These are phyloP conservation scores for Neopestalotiopsis sp. DNA, from an alignment of 2,329 filamentous ascomycete species.

Conservation along the genomic window DNA sequence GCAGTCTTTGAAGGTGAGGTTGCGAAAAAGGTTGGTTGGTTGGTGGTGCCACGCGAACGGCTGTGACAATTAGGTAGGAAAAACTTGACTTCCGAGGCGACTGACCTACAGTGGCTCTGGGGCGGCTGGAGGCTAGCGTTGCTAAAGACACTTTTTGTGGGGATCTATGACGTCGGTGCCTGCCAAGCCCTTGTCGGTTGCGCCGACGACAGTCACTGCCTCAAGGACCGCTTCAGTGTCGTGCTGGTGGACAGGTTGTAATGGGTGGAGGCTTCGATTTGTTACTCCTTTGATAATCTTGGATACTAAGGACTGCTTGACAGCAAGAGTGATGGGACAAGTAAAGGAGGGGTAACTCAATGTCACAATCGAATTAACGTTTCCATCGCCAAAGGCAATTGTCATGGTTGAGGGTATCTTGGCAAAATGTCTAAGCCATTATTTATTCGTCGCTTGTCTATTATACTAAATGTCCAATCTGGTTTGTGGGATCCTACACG, in stretches of 20 bases:
- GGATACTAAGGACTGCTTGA: too few species aligned
- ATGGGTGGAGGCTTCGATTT: too few species aligned
- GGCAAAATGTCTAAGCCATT: neutral
- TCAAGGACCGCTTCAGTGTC: too few species aligned
- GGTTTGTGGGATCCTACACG: neutral
- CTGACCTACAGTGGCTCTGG: neutral
- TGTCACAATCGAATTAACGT: neutral
- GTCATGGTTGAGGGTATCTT: neutral
- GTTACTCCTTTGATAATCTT: too few species aligned
- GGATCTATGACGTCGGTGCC: constrained; percentile 4
- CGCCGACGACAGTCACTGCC: neutral
- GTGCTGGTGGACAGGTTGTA: too few species aligned
- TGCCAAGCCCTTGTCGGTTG: constrained; percentile 3
- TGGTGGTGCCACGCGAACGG: neutral
- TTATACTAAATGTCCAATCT: neutral
- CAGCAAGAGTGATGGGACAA: too few species aligned
- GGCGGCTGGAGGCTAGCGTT: too few species aligned
- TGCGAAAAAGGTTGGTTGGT: constrained; percentile 9
- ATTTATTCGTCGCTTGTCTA: neutral
- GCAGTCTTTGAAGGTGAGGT: neutral
- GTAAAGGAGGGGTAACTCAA: too few species aligned
- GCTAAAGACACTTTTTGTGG: too few species aligned
- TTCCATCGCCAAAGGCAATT: neutral
- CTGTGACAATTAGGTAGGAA: constrained; percentile 5
- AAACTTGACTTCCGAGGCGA: constrained; percentile 13